Base-by-base conservation (phyloP, 73 alveolate genomes). In the Paramecium biaurelia region DNA sequence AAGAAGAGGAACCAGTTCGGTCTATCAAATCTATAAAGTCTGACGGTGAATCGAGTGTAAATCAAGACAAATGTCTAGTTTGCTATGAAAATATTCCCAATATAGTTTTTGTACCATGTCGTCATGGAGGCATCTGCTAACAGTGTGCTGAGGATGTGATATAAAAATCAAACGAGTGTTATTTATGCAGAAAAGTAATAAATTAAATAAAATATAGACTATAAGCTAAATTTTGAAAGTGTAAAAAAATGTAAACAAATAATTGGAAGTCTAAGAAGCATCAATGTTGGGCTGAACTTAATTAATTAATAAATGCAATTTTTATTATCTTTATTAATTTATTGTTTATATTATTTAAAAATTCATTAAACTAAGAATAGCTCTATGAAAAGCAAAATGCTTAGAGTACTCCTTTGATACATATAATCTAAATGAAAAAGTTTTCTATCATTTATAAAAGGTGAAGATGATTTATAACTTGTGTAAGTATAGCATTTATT, bases 111-210 rank as follows among this genome's bases (percentile, higher is more conserved):
- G 42, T 79, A 21, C 90, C 90, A 6, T 79, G 90, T 47, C 47
- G 90, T 37, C 90, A 79, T 79, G 90, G 90, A 37, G 86, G 86
- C 18, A 72, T 72, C 6, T 72, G 86, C 20, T 35, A 72, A 72
- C 21, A 72, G 38, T 72, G 86, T 35, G 86, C 86, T 32, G 86
- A 72, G 14, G 86, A 72, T 72, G 45, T 72, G 7, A 72, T 72
- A 28, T 72, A 72, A 72, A 72, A 72, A 72, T 72, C 56, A 32
- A 72, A 72, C 35, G 86, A 72, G 15, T 72, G 86, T 1, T 72
- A 72, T 72, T 18, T 72, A 34, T 72, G 86, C 35, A 72, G 86
- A 72, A 72, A 38, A 72, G 86, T 72, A 72, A 14, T 35, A 35
- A 72, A 4, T 20, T 72, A 0, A 34, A 2, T n/a, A n/a, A 15